Percentiles rank a stretch among this genome's conserved stretches.
phyloP scores from a whole-genome alignment of 495 filamentous ascomycete species.

The Glutinoglossum americanum region DNA sequence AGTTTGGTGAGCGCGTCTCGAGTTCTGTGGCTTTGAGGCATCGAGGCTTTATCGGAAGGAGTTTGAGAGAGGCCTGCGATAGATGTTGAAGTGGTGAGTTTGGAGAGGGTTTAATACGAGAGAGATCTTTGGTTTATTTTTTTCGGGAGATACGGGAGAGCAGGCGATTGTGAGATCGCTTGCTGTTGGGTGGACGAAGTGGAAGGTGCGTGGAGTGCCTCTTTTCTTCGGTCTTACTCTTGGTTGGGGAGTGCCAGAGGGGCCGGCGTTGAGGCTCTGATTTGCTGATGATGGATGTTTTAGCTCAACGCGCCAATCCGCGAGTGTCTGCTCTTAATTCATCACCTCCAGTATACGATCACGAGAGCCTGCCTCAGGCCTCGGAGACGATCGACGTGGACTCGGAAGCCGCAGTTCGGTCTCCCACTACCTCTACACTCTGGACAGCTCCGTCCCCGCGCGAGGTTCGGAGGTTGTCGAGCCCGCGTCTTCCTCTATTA shows the following conservation, averaged over 20 bases:
- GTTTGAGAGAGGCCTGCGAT: too few species aligned
- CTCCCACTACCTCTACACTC: constrained; percentile 2
- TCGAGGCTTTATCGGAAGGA: too few species aligned
- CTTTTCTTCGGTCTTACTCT: neutral
- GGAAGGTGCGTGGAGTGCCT: neutral
- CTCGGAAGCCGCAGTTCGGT: neutral
- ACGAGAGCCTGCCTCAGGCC: neutral
- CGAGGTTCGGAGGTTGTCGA: neutral
- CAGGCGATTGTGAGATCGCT: constrained; percentile 2
- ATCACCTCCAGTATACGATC: neutral
- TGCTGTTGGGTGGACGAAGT: constrained; percentile 1
- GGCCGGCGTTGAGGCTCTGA: neutral
- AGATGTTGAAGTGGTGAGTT: neutral
- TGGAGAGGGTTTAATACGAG: neutral
- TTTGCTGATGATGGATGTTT: neutral
- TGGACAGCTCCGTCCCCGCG: constrained; percentile 7
- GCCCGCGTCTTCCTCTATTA: neutral
- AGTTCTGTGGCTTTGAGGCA: too few species aligned
- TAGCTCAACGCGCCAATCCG: constrained; percentile 1
- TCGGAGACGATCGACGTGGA: neutral
- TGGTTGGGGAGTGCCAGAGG: neutral
- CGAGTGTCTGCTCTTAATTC: neutral
- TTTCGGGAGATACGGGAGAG: neutral
- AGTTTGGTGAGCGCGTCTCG: too few species aligned
- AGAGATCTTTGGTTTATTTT: neutral